Evolutionary conservation across 306 rosid genomes (phyloP).

Genomic region (Pueraria montana): DNA sequence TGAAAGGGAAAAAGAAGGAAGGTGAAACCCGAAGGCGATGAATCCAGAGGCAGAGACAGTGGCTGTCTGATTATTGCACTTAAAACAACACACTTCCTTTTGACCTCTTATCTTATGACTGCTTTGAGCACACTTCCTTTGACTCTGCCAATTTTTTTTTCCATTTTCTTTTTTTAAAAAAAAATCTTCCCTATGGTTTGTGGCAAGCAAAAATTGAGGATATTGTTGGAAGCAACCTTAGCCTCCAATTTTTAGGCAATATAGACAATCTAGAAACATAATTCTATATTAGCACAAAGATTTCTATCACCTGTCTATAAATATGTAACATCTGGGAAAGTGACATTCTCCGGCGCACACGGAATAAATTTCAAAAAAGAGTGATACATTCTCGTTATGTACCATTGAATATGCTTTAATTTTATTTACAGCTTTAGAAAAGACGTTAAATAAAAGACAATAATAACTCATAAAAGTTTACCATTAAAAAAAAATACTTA

Average conservation of each 20-base stretch:
- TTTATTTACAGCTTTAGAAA: background rate
- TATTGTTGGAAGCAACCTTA: slow-evolving; percentile 1
- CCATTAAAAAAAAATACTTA: too few species aligned
- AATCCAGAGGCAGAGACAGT: slow-evolving; percentile 19
- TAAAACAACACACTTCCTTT: background rate
- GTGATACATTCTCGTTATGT: too few species aligned
- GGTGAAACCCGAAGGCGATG: background rate
- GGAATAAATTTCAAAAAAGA: background rate
- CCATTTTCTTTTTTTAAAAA: too few species aligned
- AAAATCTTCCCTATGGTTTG: background rate
- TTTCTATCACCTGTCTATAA: background rate
- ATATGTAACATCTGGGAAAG: background rate
- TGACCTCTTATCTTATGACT: background rate
- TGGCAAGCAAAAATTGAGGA: background rate
- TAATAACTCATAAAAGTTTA: background rate
- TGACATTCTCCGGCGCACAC: background rate
- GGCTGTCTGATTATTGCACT: slow-evolving; percentile 13
- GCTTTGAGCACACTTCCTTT: slow-evolving; percentile 5
- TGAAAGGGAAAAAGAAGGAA: background rate
- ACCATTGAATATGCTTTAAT: background rate
- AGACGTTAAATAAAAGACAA: background rate
- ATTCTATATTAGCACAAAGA: background rate
- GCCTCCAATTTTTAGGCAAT: slow-evolving; percentile 31
- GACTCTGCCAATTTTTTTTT: too few species aligned
- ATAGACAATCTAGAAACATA: background rate